Conservation (phyloP, 192 early-diverging fungal species). For the Geranomyces variabilis region DNA sequence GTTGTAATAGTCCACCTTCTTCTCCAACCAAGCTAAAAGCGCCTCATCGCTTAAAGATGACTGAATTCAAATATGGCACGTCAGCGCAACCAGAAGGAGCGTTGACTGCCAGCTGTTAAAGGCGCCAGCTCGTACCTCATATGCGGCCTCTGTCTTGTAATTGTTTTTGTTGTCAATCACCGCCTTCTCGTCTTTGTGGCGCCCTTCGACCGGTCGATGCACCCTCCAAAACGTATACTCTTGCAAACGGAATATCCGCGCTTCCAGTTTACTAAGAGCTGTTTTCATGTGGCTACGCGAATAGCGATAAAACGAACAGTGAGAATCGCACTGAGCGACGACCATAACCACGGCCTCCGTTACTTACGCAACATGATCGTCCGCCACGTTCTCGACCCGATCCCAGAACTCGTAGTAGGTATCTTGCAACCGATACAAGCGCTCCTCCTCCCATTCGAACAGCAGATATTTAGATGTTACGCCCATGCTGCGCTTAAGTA, state of each 20-base stretch:
- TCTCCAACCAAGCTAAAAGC: constrained; percentile 34
- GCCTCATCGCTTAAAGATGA: not conserved
- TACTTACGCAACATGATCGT: constrained; percentile 37
- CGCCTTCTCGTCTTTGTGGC: not conserved
- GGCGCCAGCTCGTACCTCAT: constrained; percentile 9
- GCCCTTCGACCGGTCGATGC: constrained; percentile 27
- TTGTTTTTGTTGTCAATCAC: not conserved
- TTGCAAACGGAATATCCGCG: constrained; percentile 37
- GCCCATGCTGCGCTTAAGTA: constrained; percentile 41
- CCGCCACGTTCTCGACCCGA: constrained; percentile 32
- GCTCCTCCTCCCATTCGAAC: constrained; percentile 40
- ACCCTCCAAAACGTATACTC: constrained; percentile 48
- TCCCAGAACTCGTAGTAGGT: constrained; percentile 37
- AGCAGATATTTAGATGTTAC: constrained; percentile 33
- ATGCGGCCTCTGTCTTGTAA: not conserved
- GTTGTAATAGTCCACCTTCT: constrained; percentile 33
- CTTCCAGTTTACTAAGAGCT: constrained; percentile 36
- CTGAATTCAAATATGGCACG: not conserved
- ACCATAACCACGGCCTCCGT: too few species aligned
- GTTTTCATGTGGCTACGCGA: constrained; percentile 21
- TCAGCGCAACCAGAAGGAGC: not conserved
- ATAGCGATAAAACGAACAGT: not conserved
- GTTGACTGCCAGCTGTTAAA: not conserved
- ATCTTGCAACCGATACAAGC: constrained; percentile 32
- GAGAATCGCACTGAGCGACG: too few species aligned